These are phyloP conservation scores for Tuber magnatum DNA, from an alignment of 495 filamentous ascomycete species.

Conservation along the genomic window DNA sequence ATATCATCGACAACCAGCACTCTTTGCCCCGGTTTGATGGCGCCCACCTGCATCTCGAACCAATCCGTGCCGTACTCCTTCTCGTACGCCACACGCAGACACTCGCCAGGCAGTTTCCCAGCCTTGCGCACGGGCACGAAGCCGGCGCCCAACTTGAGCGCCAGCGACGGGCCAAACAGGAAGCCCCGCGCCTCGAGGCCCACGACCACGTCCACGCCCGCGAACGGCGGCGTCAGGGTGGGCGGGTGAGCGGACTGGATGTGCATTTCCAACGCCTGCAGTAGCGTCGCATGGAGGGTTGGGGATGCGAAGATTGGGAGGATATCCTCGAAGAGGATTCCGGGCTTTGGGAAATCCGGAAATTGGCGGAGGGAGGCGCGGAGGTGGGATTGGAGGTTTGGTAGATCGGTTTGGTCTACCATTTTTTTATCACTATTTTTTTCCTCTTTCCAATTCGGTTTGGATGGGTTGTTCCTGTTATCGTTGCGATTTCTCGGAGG, in stretches of 20 bases:
- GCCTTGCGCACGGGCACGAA: constrained; percentile 94
- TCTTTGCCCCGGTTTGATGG: constrained; percentile 76
- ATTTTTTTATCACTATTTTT: constrained; percentile 4
- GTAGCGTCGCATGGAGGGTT: constrained; percentile 63
- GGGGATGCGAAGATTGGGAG: constrained; percentile 86
- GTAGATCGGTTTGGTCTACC: constrained; percentile 27
- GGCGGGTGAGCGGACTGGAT: constrained; percentile 50
- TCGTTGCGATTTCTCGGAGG: too few species aligned
- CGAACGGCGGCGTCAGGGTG: constrained; percentile 45
- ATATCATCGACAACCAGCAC: constrained; percentile 95
- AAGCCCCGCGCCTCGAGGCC: constrained; percentile 93
- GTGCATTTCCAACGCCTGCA: constrained; percentile 83
- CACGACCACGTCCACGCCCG: constrained; percentile 79
- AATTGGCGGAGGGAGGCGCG: constrained; percentile 61
- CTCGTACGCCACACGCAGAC: constrained; percentile 69
- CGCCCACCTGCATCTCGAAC: constrained; percentile 89
- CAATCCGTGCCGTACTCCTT: constrained; percentile 97
- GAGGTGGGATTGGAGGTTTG: constrained; percentile 42
- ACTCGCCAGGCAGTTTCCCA: constrained; percentile 90
- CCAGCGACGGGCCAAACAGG: constrained; percentile 86
- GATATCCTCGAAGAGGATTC: constrained; percentile 98
- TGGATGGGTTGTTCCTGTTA: background rate
- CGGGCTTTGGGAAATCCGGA: constrained; percentile 88
- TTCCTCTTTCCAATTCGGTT: background rate
- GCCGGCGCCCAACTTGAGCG: constrained; percentile 71